Evolutionary conservation across 768 basidiomycete species (phyloP).

Genomic region (Termitomyces sp.): DNA sequence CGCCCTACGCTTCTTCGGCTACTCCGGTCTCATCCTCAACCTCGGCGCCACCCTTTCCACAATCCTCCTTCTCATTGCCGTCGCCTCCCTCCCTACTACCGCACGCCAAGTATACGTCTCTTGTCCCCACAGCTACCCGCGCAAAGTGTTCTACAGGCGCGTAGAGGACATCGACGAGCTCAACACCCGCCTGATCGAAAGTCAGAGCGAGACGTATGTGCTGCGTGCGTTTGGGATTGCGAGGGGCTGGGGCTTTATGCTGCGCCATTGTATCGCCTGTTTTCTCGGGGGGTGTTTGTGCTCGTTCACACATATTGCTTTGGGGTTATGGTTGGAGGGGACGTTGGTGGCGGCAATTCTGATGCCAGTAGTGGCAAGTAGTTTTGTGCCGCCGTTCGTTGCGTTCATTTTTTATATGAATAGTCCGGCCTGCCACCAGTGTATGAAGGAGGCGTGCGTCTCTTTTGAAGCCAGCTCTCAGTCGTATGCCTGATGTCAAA

Average conservation of each 20-base stretch:
- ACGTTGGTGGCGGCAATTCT: conserved; percentile 10
- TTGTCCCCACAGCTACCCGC: conserved; percentile 11
- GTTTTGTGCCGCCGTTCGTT: too few species aligned
- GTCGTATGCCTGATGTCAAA: too few species aligned
- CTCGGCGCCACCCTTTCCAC: conserved; percentile 8
- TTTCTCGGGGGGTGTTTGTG: conserved; percentile 15
- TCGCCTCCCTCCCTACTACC: conserved; percentile 16
- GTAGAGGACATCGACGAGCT: conserved; percentile 7
- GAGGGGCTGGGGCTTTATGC: too few species aligned
- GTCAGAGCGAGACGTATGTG: conserved; percentile 4
- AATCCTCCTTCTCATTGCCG: conserved; percentile 17
- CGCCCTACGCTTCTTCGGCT: conserved; percentile 15
- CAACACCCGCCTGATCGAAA: too few species aligned
- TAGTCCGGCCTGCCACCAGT: too few species aligned
- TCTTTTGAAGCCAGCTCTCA: too few species aligned
- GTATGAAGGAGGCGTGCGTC: too few species aligned
- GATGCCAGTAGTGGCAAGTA: too few species aligned
- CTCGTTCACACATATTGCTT: conserved; percentile 9
- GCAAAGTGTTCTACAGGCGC: conserved; percentile 11
- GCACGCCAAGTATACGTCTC: conserved; percentile 17
- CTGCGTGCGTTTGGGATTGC: conserved; percentile 11
- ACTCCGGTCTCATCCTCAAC: conserved; percentile 9
- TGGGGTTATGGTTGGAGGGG: conserved; percentile 13
- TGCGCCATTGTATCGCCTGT: background rate
- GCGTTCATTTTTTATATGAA: too few species aligned